Base-by-base conservation (phyloP, 2,329 filamentous ascomycete species). In the Clarireedia homoeocarpa region DNA sequence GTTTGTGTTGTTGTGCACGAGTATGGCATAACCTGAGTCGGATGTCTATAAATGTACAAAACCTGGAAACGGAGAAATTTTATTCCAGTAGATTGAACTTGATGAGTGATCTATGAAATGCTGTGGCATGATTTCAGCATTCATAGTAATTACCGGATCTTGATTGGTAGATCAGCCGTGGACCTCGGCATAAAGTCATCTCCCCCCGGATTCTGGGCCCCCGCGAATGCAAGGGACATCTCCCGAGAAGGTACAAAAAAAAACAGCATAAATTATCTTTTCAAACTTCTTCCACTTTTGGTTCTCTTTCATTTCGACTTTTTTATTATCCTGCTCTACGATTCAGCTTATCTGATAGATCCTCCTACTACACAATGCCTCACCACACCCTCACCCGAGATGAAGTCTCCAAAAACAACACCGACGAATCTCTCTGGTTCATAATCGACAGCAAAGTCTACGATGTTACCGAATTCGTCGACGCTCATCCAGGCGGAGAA, bases 401-500 rank as follows among this genome's bases (percentile, higher is more conserved):
- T 55, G 80, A 89, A 71, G 87, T 94, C 64, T 84, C 85, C 60
- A 81, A 85, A 70, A 86, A 92, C 75, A 89, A 85, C 70, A 82
- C 80, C 56, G 83, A 87, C 49, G 86, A 91, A 62, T 65, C 63
- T 24, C 61, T 66, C n/a, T 91, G 89, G 86, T 86, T 88, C 72
- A 85, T 95, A 67, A 84, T 95, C 71, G 89, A 95, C 75, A 84
- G 87, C 73, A 86, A 85, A 66, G 88, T 95, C 68, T 95, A 95
- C 76, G 88, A 95, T 72, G 79, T 91, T 12, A 85, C 85, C 59
- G 89, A 95, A 62, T 95, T 95, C 71, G 72, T 90, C 63, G 88
- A 94, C 68, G 89, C 87, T 23, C 90, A 95, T 67, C 90, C 90
- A 0, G 89, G 90, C 14, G 64, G 89, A 66, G 83, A 85, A 66